Conservation (phyloP, 768 basidiomycete genomes). For the Pleurotus cornucopiae region DNA sequence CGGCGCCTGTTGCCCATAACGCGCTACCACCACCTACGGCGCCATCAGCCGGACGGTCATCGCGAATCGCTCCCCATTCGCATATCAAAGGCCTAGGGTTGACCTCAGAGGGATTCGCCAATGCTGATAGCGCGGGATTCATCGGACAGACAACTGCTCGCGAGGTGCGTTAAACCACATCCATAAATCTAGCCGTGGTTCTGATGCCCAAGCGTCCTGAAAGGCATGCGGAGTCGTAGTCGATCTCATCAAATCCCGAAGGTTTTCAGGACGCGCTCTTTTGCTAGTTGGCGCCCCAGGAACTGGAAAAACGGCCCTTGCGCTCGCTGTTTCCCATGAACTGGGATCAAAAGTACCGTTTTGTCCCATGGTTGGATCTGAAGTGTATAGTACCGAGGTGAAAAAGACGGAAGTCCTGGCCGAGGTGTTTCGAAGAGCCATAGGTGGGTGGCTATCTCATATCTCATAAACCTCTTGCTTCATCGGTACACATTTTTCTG, state of each 20-base stretch:
- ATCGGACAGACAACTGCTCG: slow-evolving; percentile 87
- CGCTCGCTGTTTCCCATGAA: slow-evolving; percentile 93
- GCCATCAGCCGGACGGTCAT: slow-evolving; percentile 59
- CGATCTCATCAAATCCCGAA: slow-evolving; percentile 85
- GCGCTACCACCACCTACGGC: slow-evolving; percentile 68
- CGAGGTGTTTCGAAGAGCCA: slow-evolving; percentile 91
- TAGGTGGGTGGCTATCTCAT: slow-evolving; percentile 56
- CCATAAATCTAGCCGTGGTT: not conserved
- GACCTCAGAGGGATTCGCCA: slow-evolving; percentile 76
- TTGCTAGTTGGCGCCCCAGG: slow-evolving; percentile 94
- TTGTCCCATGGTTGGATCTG: slow-evolving; percentile 97
- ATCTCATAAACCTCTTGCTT: not conserved
- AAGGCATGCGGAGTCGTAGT: slow-evolving; percentile 91
- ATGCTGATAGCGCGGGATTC: slow-evolving; percentile 75
- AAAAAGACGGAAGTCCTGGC: slow-evolving; percentile 99
- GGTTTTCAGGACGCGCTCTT: slow-evolving; percentile 90
- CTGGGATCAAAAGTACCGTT: slow-evolving; percentile 94
- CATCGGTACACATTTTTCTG: not conserved
- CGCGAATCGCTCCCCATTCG: slow-evolving; percentile 86
- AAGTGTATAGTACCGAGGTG: slow-evolving; percentile 95
- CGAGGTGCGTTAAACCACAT: slow-evolving; percentile 53
- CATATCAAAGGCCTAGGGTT: slow-evolving; percentile 97
- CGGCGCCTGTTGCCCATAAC: slow-evolving; percentile 64
- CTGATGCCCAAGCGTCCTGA: not conserved
- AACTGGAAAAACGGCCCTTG: slow-evolving; percentile 96